Evolutionary conservation across 495 filamentous ascomycete genomes (phyloP).

Genomic region (Cudoniella acicularis): DNA sequence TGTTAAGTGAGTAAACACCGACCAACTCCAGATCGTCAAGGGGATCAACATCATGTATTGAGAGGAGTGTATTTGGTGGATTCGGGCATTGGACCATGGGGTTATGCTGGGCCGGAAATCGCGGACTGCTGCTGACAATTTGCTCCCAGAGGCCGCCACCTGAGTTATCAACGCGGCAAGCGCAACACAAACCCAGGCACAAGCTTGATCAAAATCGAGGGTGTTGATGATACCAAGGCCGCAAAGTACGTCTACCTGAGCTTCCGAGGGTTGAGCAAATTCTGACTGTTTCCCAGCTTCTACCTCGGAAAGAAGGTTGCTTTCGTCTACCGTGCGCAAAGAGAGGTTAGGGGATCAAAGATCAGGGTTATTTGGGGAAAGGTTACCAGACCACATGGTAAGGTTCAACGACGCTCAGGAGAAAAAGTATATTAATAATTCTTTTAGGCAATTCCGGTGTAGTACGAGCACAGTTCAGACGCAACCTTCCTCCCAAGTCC

Average conservation of each 20-base stretch:
- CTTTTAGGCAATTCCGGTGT: slow-evolving; percentile 85
- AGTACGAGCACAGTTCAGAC: slow-evolving; percentile 91
- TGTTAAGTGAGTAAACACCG: slow-evolving; percentile 84
- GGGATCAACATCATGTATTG: slow-evolving; percentile 4
- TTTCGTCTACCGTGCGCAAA: slow-evolving; percentile 92
- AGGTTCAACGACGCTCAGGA: slow-evolving; percentile 23
- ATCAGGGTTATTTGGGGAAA: slow-evolving; percentile 99
- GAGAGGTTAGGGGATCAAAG: slow-evolving; percentile 91
- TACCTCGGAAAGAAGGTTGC: slow-evolving; percentile 95
- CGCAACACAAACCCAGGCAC: slow-evolving; percentile 81
- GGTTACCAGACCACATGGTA: slow-evolving; percentile 92
- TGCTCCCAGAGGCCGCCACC: slow-evolving; percentile 72
- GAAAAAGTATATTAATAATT: background rate
- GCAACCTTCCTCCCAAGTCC: slow-evolving; percentile 89
- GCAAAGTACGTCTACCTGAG: slow-evolving; percentile 63
- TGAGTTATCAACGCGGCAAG: slow-evolving; percentile 90
- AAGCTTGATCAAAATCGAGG: slow-evolving; percentile 92
- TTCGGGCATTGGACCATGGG: background rate
- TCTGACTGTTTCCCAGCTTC: slow-evolving; percentile 50
- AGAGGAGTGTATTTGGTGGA: slow-evolving; percentile 1
- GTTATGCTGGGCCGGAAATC: background rate
- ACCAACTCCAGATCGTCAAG: slow-evolving; percentile 23
- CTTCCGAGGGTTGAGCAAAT: slow-evolving; percentile 2
- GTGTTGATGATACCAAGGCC: slow-evolving; percentile 80
- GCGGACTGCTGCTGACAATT: slow-evolving; percentile 15